A percentile compares a stretch with the other conserved stretches of the same genome.
These are phyloP conservation scores for Biancaea sappan DNA, from an alignment of 306 rosid species.

Conservation along the genomic window DNA sequence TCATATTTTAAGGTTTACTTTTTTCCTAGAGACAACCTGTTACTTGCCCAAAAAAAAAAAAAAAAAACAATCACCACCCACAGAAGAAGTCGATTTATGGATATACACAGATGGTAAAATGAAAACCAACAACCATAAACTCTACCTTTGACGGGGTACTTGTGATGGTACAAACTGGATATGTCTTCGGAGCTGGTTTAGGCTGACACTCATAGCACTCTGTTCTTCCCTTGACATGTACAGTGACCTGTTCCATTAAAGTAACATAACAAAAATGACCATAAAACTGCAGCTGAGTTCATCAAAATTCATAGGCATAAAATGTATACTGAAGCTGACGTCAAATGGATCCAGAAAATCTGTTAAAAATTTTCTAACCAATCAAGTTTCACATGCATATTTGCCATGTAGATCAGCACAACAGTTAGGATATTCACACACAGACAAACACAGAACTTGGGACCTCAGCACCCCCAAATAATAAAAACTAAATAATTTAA, in stretches of 20 bases:
- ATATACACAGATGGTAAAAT: not conserved
- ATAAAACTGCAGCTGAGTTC: slow-evolving; percentile 6
- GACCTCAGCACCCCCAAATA: slow-evolving; percentile 8
- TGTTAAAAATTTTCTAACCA: not conserved
- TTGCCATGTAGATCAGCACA: not conserved
- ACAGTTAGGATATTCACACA: slow-evolving; percentile 2
- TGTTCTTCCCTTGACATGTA: slow-evolving; percentile 93
- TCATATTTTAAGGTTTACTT: not conserved
- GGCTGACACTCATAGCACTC: slow-evolving; percentile 99
- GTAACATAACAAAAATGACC: slow-evolving; percentile 28
- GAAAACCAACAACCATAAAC: slow-evolving; percentile 3
- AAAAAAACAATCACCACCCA: slow-evolving; percentile 13
- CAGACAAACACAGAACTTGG: not conserved
- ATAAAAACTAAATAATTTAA: not conserved
- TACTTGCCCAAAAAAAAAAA: slow-evolving; percentile 13
- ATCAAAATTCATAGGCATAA: slow-evolving; percentile 14
- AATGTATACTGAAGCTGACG: not conserved
- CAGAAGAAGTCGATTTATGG: not conserved
- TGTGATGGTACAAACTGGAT: slow-evolving; percentile 97
- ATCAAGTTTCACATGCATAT: slow-evolving; percentile 3
- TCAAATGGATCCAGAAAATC: slow-evolving; percentile 11
- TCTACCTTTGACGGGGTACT: slow-evolving; percentile 98
- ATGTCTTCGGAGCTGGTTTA: slow-evolving; percentile 96
- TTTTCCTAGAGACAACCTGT: not conserved
- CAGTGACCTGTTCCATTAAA: slow-evolving; percentile 76